A percentile compares a stretch with the other conserved stretches of the same genome.
phyloP scores from a whole-genome alignment of 768 basidiomycete species.

The Mycena galopus region DNA sequence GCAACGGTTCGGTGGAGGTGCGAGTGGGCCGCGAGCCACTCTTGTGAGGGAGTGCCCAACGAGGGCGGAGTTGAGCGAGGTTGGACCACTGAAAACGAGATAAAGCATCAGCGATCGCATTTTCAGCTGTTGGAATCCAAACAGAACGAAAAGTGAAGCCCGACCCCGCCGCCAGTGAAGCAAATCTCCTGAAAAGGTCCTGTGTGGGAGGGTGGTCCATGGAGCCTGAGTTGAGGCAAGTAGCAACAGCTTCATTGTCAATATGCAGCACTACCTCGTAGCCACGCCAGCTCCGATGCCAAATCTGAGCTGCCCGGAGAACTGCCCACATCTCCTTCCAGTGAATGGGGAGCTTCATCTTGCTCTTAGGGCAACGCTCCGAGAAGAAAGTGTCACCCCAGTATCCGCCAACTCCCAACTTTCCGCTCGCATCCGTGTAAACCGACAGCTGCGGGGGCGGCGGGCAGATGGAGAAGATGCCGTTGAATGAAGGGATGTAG shows the following conservation, averaged over 20 bases:
- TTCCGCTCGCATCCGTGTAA: constrained; percentile 28
- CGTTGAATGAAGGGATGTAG: constrained; percentile 33
- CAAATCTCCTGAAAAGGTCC: constrained; percentile 21
- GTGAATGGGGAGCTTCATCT: constrained; percentile 34
- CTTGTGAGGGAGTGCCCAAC: constrained; percentile 25
- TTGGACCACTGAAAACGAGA: constrained; percentile 25
- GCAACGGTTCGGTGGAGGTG: constrained; percentile 9
- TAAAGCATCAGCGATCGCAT: constrained; percentile 16
- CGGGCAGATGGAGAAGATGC: constrained; percentile 33
- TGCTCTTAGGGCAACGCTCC: constrained; percentile 26
- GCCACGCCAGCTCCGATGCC: constrained; percentile 5
- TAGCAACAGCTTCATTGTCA: constrained; percentile 41
- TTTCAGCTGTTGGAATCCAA: constrained; percentile 20
- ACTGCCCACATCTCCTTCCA: constrained; percentile 43
- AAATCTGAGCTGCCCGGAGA: constrained; percentile 26
- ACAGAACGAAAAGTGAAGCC: constrained; percentile 22
- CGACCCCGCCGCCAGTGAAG: constrained; percentile 9
- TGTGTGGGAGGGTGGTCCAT: constrained; percentile 33
- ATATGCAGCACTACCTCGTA: constrained; percentile 38
- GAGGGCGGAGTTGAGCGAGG: constrained; percentile 12
- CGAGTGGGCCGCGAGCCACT: constrained; percentile 20
- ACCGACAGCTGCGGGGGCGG: constrained; percentile 21
- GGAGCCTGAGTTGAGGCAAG: constrained; percentile 21
- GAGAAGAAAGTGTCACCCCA: constrained; percentile 36
- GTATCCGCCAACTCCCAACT: constrained; percentile 31